Base-by-base conservation (phyloP, 371 early-diverging fungal species). In the Batrachochytrium dendrobatidis region DNA sequence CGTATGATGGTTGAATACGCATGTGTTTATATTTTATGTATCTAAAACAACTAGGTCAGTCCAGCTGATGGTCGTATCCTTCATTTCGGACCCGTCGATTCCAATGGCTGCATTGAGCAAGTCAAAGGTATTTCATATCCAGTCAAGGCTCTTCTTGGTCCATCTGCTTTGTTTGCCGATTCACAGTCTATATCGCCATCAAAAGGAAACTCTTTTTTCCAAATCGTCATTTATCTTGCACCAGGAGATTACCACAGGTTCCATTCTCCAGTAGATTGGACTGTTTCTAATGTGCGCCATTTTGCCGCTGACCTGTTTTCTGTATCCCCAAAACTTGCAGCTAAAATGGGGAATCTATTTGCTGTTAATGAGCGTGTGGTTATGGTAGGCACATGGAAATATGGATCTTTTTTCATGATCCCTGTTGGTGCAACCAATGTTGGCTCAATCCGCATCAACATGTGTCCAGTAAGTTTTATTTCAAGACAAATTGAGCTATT, bases 231-330 rank as follows among this genome's bases (percentile, higher is more conserved):
- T 18, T 98, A 98, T 66, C 73, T 98, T 49, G 94, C 95, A 0
- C 98, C 98, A 1, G 98, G 98, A 0, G 96, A 97, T 66, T 98
- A 98, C 73, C 98, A 98, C 72, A 84, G 95, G 18, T 98, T 94
- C 85, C 98, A 98, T 60, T 92, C 97, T 22, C 98, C 98, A 31
- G 83, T 89, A 2, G 88, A 91, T 68, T 96, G 95, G 95, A 85
- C 84, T 7, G 91, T 93, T 18, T 79, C 89, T 58, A 77, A 79
- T 1, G 70, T 92, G 43, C 74, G 93, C 34, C 97, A 96, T 67
- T 94, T 95, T 75, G 86, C 87, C 12, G 92, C 95, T 51, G 95
- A 96, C 73, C 79, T 98, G 18, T 91, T 88, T 65, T 91, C 91
- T 3, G 98, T 97, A 2, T 91, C 92, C 17, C 97, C 98, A 1